These are phyloP conservation scores for Eutypella sp. DNA, from an alignment of 2,329 filamentous ascomycete genomes.

Conservation along the genomic window DNA sequence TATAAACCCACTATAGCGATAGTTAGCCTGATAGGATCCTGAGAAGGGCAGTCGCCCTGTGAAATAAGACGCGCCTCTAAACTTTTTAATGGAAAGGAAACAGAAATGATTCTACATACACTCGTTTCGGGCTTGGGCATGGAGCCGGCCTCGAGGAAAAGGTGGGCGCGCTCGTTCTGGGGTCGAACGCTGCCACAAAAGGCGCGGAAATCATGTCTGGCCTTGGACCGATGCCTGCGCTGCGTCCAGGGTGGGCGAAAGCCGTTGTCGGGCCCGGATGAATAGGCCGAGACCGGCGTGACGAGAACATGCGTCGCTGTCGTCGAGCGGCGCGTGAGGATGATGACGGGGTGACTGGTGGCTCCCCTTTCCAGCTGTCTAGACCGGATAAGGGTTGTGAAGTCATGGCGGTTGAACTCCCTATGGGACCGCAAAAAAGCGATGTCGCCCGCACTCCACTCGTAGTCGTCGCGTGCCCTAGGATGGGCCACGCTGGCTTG, in stretches of 20 bases:
- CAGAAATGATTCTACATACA: no score
- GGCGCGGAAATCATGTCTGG: neutral
- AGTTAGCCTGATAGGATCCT: no score
- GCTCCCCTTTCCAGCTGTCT: neutral
- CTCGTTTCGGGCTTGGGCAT: constrained; percentile 18
- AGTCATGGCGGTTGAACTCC: neutral
- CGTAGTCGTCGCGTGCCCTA: neutral
- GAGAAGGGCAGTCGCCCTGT: no score
- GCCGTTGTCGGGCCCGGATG: neutral
- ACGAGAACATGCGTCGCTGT: neutral
- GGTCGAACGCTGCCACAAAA: neutral
- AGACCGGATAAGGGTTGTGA: neutral
- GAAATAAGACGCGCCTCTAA: no score
- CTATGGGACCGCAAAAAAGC: neutral
- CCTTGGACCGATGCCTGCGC: neutral
- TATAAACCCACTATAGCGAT: constrained; percentile 20
- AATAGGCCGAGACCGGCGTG: neutral
- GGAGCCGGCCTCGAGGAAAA: neutral
- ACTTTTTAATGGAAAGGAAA: no score
- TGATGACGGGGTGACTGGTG: neutral
- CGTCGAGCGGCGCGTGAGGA: neutral
- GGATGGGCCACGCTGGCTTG: neutral
- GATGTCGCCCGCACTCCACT: neutral
- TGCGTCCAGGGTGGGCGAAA: neutral
- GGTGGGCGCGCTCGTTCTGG: neutral